Conservation (phyloP, 2,329 filamentous ascomycete genomes). For the Microcera coccophila region DNA sequence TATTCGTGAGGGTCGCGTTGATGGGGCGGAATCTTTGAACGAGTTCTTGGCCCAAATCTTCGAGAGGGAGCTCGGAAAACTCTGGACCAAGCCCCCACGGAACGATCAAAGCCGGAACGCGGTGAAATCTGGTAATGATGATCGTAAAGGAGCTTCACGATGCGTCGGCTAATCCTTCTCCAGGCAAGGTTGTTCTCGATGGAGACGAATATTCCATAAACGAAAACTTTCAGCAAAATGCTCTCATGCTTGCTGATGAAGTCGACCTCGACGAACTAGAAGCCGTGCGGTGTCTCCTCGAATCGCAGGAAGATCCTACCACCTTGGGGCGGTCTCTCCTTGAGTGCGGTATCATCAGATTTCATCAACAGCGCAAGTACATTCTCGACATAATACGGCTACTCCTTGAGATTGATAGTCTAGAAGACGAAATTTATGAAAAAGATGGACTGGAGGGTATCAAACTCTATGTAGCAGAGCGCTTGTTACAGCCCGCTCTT, state of each 20-base stretch:
- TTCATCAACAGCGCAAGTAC: constrained; percentile 80
- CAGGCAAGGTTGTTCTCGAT: constrained; percentile 72
- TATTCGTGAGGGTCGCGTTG: constrained; percentile 63
- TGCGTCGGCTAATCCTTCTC: constrained; percentile 12
- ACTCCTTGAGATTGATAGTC: constrained; percentile 62
- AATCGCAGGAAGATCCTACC: constrained; percentile 65
- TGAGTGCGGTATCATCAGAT: constrained; percentile 77
- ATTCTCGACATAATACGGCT: constrained; percentile 80
- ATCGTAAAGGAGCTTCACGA: constrained; percentile 7
- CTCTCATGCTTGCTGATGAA: constrained; percentile 78
- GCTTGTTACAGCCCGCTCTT: constrained; percentile 32
- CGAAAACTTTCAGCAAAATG: constrained; percentile 78
- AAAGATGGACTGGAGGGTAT: constrained; percentile 30
- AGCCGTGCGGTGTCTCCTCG: constrained; percentile 71
- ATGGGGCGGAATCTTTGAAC: constrained; percentile 62
- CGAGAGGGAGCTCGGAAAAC: constrained; percentile 67
- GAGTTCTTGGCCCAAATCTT: constrained; percentile 67
- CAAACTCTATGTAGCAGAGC: constrained; percentile 33
- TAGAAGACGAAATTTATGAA: constrained; percentile 51
- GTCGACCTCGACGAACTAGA: constrained; percentile 87
- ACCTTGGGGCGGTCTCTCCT: constrained; percentile 68
- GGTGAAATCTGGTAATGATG: constrained; percentile 60
- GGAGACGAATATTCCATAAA: constrained; percentile 77
- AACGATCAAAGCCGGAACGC: constrained; percentile 70
- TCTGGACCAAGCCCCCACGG: constrained; percentile 68